Conservation (phyloP, 768 basidiomycete genomes). For the Nidularia pulvinata region DNA sequence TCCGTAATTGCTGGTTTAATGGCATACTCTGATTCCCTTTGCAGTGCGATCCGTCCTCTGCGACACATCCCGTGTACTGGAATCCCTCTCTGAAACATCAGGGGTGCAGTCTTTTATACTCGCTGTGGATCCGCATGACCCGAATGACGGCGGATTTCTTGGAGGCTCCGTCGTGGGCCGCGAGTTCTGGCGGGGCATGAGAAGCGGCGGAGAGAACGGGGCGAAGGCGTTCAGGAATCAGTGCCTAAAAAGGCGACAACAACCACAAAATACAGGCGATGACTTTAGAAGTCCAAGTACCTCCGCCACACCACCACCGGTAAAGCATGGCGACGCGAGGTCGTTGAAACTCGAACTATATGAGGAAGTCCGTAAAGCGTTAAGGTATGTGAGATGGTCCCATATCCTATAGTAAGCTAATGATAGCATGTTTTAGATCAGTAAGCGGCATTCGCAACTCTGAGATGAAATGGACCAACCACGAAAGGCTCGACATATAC, state of each 20-base stretch:
- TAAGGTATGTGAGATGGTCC: slow-evolving; percentile 37
- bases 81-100: slow-evolving; percentile 45
- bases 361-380: slow-evolving; percentile 46
- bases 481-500: slow-evolving; percentile 51
- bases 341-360: slow-evolving; percentile 58
- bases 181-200: slow-evolving; percentile 65
- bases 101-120: slow-evolving; percentile 65
- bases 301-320: too few species aligned
- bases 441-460: slow-evolving; percentile 61
- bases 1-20: background rate
- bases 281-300: too few species aligned
- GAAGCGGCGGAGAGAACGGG: slow-evolving; percentile 58
- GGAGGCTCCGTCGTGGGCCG: slow-evolving; percentile 61
- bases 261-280: background rate
- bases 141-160: slow-evolving; percentile 53
- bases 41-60: slow-evolving; percentile 47
- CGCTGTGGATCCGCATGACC: slow-evolving; percentile 51
- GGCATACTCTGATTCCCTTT: slow-evolving; percentile 9
- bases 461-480: slow-evolving; percentile 80
- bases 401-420: background rate
- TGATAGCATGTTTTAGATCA: slow-evolving; percentile 25
- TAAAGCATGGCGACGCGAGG: slow-evolving; percentile 12
- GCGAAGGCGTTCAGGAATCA: slow-evolving; percentile 53
- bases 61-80: slow-evolving; percentile 51
- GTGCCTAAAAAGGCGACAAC: slow-evolving; percentile 26